Percentiles rank a stretch among this genome's conserved stretches.
Conservation (phyloP, 768 basidiomycete genomes). For the Piloderma croceum region DNA sequence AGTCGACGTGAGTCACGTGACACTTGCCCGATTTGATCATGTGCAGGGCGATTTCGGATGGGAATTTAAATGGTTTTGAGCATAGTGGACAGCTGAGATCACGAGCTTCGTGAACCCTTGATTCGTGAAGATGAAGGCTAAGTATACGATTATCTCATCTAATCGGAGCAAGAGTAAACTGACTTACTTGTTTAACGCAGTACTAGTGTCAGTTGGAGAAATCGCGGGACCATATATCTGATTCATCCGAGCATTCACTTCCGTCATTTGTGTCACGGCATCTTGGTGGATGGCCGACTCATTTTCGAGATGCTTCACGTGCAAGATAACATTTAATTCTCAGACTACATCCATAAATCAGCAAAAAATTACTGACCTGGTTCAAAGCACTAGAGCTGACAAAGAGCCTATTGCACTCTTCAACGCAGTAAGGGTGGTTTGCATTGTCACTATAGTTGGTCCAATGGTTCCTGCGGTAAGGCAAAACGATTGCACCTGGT, state of each 20-base stretch:
- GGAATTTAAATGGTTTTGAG: conserved; percentile 25
- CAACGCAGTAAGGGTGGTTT: conserved; percentile 17
- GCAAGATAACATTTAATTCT: background rate
- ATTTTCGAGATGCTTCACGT: background rate
- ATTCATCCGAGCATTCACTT: background rate
- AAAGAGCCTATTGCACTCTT: conserved; percentile 17
- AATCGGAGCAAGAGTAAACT: background rate
- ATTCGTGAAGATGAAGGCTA: conserved; percentile 25
- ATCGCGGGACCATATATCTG: conserved; percentile 22
- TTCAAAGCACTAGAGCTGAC: conserved; percentile 9
- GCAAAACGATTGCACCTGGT: too few species aligned
- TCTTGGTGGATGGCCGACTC: background rate
- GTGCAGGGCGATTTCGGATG: conserved; percentile 34
- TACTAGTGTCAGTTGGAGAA: conserved; percentile 15
- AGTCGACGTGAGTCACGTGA: conserved; percentile 27
- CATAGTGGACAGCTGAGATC: conserved; percentile 30
- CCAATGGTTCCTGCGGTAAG: too few species aligned
- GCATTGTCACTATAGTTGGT: conserved; percentile 15
- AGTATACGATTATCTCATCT: conserved; percentile 2
- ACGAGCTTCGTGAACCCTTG: conserved; percentile 21
- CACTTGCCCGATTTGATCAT: conserved; percentile 36
- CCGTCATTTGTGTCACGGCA: conserved; percentile 3
- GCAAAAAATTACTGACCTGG: conserved; percentile 6
- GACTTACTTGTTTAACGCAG: conserved; percentile 17
- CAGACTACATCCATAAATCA: background rate